Percentiles rank a stretch among this genome's conserved stretches.
These are phyloP conservation scores for Neopestalotiopsis sp. DNA, from an alignment of 2,329 filamentous ascomycete species.

Conservation along the genomic window DNA sequence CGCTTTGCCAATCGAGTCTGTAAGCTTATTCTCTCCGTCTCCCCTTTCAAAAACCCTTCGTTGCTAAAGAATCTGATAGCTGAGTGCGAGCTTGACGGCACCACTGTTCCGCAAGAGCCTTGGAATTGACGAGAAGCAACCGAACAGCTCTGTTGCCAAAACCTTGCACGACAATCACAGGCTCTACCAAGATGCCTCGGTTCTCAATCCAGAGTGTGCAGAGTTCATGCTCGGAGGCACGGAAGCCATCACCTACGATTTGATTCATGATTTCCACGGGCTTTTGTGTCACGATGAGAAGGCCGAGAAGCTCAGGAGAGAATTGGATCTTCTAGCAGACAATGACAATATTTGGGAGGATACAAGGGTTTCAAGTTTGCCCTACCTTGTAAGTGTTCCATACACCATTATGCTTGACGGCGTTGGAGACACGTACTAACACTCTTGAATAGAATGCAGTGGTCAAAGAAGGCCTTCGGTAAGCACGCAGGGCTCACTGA, in stretches of 20 bases:
- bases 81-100: neutral
- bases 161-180: neutral
- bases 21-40: neutral
- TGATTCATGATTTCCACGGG: constrained; percentile 11
- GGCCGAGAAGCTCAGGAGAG: neutral
- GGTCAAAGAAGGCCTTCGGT: constrained; percentile 9
- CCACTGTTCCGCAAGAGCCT: neutral
- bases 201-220: constrained; percentile 13
- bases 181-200: neutral
- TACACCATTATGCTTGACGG: neutral
- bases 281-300: neutral
- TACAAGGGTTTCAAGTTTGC: neutral
- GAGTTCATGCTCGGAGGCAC: constrained; percentile 16
- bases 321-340: neutral
- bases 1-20: constrained; percentile 6
- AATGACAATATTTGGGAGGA: constrained; percentile 7
- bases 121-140: neutral
- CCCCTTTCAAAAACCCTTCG: neutral
- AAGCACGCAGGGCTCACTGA: neutral
- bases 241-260: constrained; percentile 5
- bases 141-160: neutral
- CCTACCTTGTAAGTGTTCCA: neutral
- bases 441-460: constrained; percentile 3
- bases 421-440: neutral
- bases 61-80: neutral